phyloP scores from a whole-genome alignment of 352 stramenopile genomes.

The Phytophthora aleatoria region DNA sequence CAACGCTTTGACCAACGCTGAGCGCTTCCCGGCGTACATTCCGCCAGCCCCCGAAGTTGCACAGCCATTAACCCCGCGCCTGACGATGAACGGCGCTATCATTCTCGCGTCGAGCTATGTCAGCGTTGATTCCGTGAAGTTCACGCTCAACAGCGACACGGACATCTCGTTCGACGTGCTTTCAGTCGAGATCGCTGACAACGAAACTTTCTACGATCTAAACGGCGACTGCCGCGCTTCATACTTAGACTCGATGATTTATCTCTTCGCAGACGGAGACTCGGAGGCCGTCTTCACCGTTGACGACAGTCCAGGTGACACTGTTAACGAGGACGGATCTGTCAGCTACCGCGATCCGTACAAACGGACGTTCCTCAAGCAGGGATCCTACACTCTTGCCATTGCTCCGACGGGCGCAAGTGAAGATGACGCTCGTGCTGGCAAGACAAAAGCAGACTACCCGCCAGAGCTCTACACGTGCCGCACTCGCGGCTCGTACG shows the following conservation, averaged over 20 bases:
- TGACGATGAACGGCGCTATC: conserved; percentile 39
- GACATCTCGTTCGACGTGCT: conserved; percentile 64
- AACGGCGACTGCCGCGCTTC: conserved; percentile 65
- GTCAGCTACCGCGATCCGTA: conserved; percentile 58
- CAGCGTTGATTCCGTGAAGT: conserved; percentile 59
- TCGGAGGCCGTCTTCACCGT: conserved; percentile 34
- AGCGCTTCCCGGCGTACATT: conserved; percentile 48
- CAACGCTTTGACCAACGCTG: conserved; percentile 20
- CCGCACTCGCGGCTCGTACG: conserved; percentile 27
- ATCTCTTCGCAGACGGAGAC: conserved; percentile 50
- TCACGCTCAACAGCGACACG: conserved; percentile 44
- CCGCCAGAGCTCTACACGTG: conserved; percentile 41
- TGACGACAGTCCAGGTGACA: conserved; percentile 40
- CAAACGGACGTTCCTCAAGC: conserved; percentile 52
- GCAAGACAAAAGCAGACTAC: conserved; percentile 33
- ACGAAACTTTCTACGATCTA: conserved; percentile 56
- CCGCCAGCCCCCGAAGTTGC: conserved; percentile 25
- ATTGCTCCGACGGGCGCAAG: conserved; percentile 39
- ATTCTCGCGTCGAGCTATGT: conserved; percentile 35
- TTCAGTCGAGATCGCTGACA: conserved; percentile 64
- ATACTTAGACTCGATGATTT: conserved; percentile 69
- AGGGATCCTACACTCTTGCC: conserved; percentile 50
- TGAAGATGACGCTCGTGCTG: conserved; percentile 28
- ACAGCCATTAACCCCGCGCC: conserved; percentile 17
- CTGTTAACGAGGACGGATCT: conserved; percentile 48